These are phyloP conservation scores for Babesia caballi DNA, from an alignment of 169 alveolate species.

Conservation along the genomic window DNA sequence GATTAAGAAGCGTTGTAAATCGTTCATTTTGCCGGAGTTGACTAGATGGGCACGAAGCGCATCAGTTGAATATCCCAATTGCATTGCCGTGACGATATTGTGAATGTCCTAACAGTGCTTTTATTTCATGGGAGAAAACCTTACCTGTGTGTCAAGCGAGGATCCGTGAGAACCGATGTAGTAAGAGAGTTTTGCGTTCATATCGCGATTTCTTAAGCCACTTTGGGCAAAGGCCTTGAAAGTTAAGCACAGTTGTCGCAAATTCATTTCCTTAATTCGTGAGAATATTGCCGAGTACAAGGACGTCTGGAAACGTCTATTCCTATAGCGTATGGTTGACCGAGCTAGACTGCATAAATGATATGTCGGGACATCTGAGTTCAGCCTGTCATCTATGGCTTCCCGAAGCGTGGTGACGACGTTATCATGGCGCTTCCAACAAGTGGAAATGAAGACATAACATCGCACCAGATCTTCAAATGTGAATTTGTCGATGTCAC, in stretches of 20 bases:
- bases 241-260: background rate
- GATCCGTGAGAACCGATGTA: background rate
- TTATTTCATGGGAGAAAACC: background rate
- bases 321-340: background rate
- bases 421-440: background rate
- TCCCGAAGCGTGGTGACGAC: background rate
- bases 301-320: background rate
- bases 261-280: background rate
- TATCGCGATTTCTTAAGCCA: background rate
- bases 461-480: background rate
- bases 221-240: background rate
- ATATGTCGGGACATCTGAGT: background rate
- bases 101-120: background rate
- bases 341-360: background rate
- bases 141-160: background rate
- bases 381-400: background rate
- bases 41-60: background rate
- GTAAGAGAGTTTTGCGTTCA: background rate
- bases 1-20: slow-evolving; percentile 8
- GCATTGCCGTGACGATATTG: background rate
- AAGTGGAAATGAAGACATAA: background rate
- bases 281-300: background rate
- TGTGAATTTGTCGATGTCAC: background rate
- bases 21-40: background rate
- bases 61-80: background rate